Conservation (phyloP, 2,329 filamentous ascomycete species). For the Cercospora sojina region DNA sequence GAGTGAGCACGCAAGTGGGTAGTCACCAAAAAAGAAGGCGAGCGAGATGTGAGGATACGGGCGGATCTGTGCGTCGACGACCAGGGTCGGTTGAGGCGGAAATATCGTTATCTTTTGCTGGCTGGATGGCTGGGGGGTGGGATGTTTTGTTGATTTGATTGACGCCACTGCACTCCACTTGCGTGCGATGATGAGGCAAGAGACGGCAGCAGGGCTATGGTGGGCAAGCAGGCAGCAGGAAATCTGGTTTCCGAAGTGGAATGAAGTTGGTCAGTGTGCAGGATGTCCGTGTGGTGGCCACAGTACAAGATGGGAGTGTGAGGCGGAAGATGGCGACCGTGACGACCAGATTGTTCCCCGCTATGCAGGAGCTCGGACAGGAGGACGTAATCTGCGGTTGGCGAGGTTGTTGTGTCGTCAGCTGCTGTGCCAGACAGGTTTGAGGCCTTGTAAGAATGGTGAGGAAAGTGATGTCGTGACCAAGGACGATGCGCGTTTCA, state of each 20-base stretch:
- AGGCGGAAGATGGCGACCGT: background rate
- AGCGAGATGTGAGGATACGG: background rate
- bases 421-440: constrained; percentile 5
- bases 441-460: background rate
- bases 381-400: constrained; percentile 8
- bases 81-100: background rate
- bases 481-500: constrained; percentile 8
- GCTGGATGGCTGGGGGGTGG: background rate
- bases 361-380: background rate
- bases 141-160: background rate
- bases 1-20: background rate
- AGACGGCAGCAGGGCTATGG: background rate
- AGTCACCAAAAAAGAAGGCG: constrained; percentile 4
- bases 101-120: background rate
- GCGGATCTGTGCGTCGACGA: background rate
- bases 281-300: background rate
- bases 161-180: background rate
- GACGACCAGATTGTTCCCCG: background rate
- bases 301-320: background rate
- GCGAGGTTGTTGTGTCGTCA: constrained; percentile 10
- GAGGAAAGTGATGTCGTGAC: background rate
- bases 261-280: background rate
- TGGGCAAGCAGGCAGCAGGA: background rate
- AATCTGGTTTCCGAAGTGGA: background rate
- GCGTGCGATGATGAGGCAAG: background rate